A percentile compares a stretch with the other conserved stretches of the same genome.
phyloP scores from a whole-genome alignment of 352 stramenopile species.

The Phytophthora pseudosyringae region DNA sequence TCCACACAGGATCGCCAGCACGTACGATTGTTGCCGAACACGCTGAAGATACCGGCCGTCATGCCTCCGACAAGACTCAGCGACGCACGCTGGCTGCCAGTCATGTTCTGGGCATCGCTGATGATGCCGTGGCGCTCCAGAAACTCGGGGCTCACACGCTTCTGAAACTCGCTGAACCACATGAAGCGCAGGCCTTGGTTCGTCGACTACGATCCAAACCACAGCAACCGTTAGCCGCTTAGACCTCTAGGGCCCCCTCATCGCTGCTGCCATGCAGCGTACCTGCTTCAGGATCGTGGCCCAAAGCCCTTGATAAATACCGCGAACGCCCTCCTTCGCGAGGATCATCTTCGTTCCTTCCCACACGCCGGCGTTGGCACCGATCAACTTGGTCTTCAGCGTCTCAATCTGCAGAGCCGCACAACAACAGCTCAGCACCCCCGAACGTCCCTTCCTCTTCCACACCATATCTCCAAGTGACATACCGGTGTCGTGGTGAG shows the following conservation, averaged over 20 bases:
- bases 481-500: conserved; percentile 93
- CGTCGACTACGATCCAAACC: conserved; percentile 59
- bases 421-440: conserved; percentile 6
- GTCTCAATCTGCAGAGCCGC: conserved; percentile 87
- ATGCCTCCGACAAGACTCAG: conserved; percentile 96
- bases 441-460: not conserved
- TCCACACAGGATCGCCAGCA: conserved; percentile 38
- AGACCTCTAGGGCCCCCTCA: not conserved
- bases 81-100: conserved; percentile 69
- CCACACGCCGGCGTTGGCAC: conserved; percentile 94
- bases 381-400: conserved; percentile 98
- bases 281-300: conserved; percentile 96
- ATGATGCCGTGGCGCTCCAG: conserved; percentile 57
- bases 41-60: conserved; percentile 96
- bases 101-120: conserved; percentile 80
- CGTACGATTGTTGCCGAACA: conserved; percentile 96
- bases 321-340: conserved; percentile 88
- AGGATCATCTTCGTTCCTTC: conserved; percentile 93
- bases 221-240: conserved; percentile 11
- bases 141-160: conserved; percentile 59
- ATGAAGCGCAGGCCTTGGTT: conserved; percentile 97
- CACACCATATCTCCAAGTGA: not conserved
- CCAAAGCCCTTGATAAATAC: conserved; percentile 94
- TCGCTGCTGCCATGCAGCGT: conserved; percentile 4
- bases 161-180: conserved; percentile 98